Evolutionary conservation across 306 rosid genomes (phyloP).

Genomic region (Cucumis melo): DNA sequence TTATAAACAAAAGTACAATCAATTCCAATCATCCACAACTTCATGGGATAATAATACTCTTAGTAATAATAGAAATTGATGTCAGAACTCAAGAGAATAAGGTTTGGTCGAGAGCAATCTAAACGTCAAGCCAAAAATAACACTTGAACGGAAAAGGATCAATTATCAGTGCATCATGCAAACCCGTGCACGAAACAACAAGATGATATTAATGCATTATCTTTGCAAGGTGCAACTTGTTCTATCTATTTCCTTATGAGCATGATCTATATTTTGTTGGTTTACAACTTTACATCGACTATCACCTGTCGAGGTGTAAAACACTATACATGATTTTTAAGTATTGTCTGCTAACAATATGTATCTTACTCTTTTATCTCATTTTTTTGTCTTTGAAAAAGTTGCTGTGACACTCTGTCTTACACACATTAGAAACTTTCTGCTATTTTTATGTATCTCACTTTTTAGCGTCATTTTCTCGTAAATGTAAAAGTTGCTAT

Average conservation of each 20-base stretch:
- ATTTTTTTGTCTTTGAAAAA: too few species aligned
- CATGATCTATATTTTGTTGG: not conserved
- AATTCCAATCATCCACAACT: too few species aligned
- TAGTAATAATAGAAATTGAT: too few species aligned
- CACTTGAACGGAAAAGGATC: too few species aligned
- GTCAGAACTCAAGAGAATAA: too few species aligned
- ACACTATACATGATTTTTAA: not conserved
- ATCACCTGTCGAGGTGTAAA: not conserved
- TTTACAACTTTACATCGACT: not conserved
- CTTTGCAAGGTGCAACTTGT: slow-evolving; percentile 64
- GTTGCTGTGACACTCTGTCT: not conserved
- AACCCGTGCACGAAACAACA: slow-evolving; percentile 69
- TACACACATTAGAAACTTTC: not conserved
- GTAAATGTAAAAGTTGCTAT: too few species aligned
- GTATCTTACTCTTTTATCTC: not conserved
- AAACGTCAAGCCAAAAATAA: too few species aligned
- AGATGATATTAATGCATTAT: slow-evolving; percentile 86
- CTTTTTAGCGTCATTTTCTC: too few species aligned
- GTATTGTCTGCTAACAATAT: not conserved
- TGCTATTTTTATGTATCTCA: not conserved
- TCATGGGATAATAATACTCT: too few species aligned
- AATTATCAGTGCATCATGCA: too few species aligned
- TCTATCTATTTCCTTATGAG: not conserved
- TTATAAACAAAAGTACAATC: too few species aligned
- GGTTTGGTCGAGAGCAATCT: too few species aligned